phyloP scores from a whole-genome alignment of 78 protist species.

The Pigoraptor vietnamica region DNA sequence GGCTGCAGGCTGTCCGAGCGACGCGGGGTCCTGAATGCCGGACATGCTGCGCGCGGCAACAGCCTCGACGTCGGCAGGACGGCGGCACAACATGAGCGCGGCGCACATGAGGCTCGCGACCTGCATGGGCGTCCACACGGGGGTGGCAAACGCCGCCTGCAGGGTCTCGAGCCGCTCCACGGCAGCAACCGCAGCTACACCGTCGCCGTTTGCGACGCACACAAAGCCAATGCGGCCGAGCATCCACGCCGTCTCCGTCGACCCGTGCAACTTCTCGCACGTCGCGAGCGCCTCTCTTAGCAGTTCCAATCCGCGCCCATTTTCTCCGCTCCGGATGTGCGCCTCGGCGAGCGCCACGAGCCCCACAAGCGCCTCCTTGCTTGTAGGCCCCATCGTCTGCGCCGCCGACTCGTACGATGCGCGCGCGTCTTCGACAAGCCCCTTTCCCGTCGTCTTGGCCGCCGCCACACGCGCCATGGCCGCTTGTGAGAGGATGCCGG shows the following conservation, averaged over 20 bases:
- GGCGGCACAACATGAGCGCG: background rate
- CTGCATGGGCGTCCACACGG: background rate
- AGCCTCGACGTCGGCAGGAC: background rate
- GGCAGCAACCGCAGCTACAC: background rate
- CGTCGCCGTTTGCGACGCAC: too few species aligned
- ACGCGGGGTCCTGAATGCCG: too few species aligned
- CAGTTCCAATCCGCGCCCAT: too few species aligned
- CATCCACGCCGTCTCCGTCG: background rate
- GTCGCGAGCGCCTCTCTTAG: background rate
- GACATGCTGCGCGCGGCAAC: too few species aligned
- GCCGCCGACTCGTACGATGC: background rate
- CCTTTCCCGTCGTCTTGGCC: too few species aligned
- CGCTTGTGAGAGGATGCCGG: background rate
- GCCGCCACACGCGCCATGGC: background rate
- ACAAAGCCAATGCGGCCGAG: background rate
- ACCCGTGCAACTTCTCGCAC: background rate
- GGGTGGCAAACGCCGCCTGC: background rate
- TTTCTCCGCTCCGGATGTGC: background rate
- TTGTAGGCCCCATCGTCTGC: background rate
- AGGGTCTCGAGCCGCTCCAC: background rate
- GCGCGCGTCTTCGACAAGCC: background rate
- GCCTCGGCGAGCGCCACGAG: background rate
- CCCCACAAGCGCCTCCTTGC: background rate
- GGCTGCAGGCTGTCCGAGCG: too few species aligned
- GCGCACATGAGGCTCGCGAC: background rate